Percentiles rank a stretch among this genome's conserved stretches.
phyloP scores from a whole-genome alignment of 2,329 filamentous ascomycete genomes.

The Arthroderma uncinatum region DNA sequence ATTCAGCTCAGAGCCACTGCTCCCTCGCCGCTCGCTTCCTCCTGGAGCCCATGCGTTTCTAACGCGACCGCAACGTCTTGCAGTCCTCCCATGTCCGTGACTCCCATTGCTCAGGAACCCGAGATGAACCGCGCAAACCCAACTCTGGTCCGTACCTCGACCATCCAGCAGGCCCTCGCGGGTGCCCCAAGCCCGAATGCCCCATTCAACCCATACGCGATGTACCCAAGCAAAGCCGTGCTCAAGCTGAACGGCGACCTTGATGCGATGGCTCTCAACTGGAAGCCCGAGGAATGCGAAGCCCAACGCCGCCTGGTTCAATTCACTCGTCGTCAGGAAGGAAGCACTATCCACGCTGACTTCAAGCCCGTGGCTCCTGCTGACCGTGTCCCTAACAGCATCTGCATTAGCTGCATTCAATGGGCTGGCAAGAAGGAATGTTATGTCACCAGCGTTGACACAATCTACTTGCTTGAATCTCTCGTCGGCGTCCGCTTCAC shows the following conservation, averaged over 20 bases:
- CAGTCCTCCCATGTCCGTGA: constrained; percentile 33
- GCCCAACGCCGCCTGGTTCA: constrained; percentile 74
- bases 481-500: constrained; percentile 79
- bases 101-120: constrained; percentile 26
- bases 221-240: constrained; percentile 73
- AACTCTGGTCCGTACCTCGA: constrained; percentile 56
- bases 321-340: constrained; percentile 71
- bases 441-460: constrained; percentile 93
- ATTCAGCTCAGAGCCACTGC: constrained; percentile 38
- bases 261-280: constrained; percentile 68
- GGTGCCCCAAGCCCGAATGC: constrained; percentile 38
- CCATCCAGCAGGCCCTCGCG: constrained; percentile 41
- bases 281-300: constrained; percentile 71
- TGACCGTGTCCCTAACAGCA: constrained; percentile 70
- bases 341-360: constrained; percentile 66
- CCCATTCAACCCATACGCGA: constrained; percentile 63
- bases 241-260: constrained; percentile 80
- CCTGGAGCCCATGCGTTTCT: constrained; percentile 40
- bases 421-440: constrained; percentile 88
- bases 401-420: constrained; percentile 94
- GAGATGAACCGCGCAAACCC: constrained; percentile 41
- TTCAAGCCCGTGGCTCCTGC: constrained; percentile 71
- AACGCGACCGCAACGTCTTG: constrained; percentile 36
- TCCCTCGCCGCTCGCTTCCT: constrained; percentile 39
- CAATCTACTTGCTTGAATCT: constrained; percentile 86